Conservation (phyloP, 139 green algal genomes). For the Chlorella sp. region DNA sequence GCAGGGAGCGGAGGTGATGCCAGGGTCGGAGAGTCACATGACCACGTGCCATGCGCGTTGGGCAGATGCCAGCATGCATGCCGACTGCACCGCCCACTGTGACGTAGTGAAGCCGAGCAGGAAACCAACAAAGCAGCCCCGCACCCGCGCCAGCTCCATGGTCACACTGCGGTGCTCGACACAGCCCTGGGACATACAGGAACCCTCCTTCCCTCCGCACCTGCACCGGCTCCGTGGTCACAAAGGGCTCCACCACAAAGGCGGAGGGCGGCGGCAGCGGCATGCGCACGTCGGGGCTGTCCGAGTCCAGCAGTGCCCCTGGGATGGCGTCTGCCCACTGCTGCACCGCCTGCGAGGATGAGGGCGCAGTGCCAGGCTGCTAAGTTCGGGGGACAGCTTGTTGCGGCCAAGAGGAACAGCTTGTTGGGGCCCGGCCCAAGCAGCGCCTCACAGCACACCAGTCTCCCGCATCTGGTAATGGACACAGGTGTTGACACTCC, state of each 20-base stretch:
- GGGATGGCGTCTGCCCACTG: constrained; percentile 26
- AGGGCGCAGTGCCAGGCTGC: too few relatives aligned
- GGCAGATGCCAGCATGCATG: too few relatives aligned
- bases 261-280: constrained; percentile 37
- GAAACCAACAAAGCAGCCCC: too few relatives aligned
- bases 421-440: not conserved
- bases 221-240: constrained; percentile 22
- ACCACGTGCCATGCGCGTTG: not conserved
- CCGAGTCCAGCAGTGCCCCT: constrained; percentile 2
- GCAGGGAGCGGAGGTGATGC: not conserved
- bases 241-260: constrained; percentile 41
- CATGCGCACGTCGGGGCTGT: constrained; percentile 32
- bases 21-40: not conserved
- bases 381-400: not conserved
- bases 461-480: not conserved
- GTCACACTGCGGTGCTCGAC: too few relatives aligned
- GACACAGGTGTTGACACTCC: too few relatives aligned
- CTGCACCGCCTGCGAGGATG: constrained; percentile 34
- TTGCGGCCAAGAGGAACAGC: not conserved
- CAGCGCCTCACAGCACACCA: not conserved
- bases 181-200: too few relatives aligned
- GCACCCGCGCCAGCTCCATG: too few relatives aligned
- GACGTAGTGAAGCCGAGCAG: too few relatives aligned
- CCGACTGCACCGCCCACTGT: too few relatives aligned
- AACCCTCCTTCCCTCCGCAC: too few relatives aligned